Evolutionary conservation across 345 rosid species (phyloP).

Genomic region (Citrus sinensis): DNA sequence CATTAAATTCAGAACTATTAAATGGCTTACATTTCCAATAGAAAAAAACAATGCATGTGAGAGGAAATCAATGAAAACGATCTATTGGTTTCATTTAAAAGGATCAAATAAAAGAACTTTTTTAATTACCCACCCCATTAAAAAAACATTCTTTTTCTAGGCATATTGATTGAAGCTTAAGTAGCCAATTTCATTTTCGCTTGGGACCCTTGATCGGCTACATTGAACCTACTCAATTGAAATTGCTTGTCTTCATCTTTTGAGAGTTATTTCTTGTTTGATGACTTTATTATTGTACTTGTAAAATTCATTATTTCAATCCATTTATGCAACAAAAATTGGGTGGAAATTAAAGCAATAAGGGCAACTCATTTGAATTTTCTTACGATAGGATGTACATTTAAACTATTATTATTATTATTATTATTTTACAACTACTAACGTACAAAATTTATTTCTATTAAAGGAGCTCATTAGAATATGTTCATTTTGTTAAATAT

Average conservation of each 20-base stretch:
- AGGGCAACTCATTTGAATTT: not conserved
- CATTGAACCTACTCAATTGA: not conserved
- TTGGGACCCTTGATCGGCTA: not conserved
- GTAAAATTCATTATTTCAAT: not conserved
- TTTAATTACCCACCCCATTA: not conserved
- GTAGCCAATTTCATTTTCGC: not conserved
- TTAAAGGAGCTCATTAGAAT: too few species aligned
- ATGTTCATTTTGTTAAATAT: too few species aligned
- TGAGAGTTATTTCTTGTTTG: not conserved
- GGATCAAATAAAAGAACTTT: not conserved
- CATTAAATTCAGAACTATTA: not conserved
- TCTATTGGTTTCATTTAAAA: not conserved
- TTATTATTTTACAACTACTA: too few species aligned
- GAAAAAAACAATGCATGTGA: not conserved
- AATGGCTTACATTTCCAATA: not conserved
- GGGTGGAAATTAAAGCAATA: not conserved
- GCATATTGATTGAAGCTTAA: not conserved
- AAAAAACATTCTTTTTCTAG: not conserved
- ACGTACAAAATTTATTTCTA: too few species aligned
- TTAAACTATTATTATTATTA: too few species aligned
- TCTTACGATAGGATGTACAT: too few species aligned
- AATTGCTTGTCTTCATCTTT: not conserved
- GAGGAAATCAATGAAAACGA: constrained; percentile 2
- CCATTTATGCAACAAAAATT: not conserved
- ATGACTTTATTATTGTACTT: not conserved